Conservation (phyloP, 768 basidiomycete genomes). For the Leucocoprinus leucothites region DNA sequence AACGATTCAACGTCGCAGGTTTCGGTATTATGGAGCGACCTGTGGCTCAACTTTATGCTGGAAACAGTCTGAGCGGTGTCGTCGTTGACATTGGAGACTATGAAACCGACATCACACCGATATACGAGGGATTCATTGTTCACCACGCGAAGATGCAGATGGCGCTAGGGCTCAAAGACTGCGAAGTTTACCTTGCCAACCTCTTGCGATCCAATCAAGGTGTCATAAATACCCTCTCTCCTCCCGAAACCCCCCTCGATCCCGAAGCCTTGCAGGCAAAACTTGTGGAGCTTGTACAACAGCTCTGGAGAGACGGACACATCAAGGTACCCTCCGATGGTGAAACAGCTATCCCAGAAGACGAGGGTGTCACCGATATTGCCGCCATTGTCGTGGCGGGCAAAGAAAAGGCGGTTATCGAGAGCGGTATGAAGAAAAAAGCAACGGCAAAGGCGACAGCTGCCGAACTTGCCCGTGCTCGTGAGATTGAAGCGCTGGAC, state of each 20-base stretch:
- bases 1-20: slow-evolving; percentile 87
- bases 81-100: slow-evolving; percentile 81
- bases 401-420: slow-evolving; percentile 87
- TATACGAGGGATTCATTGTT: slow-evolving; percentile 70
- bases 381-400: slow-evolving; percentile 88
- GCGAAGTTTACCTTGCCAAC: slow-evolving; percentile 72
- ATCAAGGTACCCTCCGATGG: slow-evolving; percentile 75
- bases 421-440: slow-evolving; percentile 79
- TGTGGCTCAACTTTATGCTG: slow-evolving; percentile 79
- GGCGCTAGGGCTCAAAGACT: slow-evolving; percentile 67
- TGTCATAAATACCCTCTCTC: slow-evolving; percentile 55
- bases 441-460: slow-evolving; percentile 68
- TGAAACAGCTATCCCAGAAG: slow-evolving; percentile 63
- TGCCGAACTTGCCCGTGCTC: slow-evolving; percentile 76
- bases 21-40: slow-evolving; percentile 81
- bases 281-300: slow-evolving; percentile 61
- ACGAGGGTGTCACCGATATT: slow-evolving; percentile 87
- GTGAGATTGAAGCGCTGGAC: slow-evolving; percentile 82
- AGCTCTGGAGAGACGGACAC: slow-evolving; percentile 61
- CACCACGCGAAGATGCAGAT: slow-evolving; percentile 52
- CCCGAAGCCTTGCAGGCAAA: slow-evolving; percentile 44
- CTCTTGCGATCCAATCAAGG: slow-evolving; percentile 68
- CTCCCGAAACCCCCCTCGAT: slow-evolving; percentile 44
- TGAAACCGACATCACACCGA: slow-evolving; percentile 72
- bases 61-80: slow-evolving; percentile 66